Conservation (phyloP, 2,329 filamentous ascomycete species). For the Elsinoe australis region DNA sequence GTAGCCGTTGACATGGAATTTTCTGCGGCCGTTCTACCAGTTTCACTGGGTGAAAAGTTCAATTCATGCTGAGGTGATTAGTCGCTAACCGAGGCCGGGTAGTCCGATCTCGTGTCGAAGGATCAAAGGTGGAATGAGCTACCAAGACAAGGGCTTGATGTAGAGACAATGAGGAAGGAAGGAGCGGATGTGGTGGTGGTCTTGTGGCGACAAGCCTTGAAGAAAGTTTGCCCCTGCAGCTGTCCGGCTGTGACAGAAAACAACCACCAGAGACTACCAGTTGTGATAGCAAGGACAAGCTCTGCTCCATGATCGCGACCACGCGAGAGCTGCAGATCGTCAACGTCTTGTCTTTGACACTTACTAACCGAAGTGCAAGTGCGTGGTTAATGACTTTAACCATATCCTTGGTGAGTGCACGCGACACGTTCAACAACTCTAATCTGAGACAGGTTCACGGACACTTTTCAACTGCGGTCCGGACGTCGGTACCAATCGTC, state of each 20-base stretch:
- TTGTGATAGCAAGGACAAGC: too few species aligned
- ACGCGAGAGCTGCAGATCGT: neutral
- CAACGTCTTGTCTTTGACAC: constrained; percentile 5
- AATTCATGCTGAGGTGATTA: constrained; percentile 1
- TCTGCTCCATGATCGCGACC: neutral
- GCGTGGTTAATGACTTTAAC: constrained; percentile 4
- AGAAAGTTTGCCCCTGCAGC: neutral
- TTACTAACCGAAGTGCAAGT: neutral
- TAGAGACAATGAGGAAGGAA: constrained; percentile 6
- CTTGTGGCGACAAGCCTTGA: too few species aligned
- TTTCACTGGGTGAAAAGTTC: neutral
- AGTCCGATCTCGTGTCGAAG: neutral
- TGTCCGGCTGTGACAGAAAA: too few species aligned
- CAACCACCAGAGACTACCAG: too few species aligned
- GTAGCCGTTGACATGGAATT: constrained; percentile 37
- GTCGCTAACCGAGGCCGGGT: neutral
- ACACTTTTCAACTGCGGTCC: too few species aligned
- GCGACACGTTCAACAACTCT: neutral
- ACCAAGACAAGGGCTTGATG: neutral
- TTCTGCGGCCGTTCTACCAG: neutral
- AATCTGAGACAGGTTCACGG: constrained; percentile 1
- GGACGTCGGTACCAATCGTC: too few species aligned
- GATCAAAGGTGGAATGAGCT: too few species aligned
- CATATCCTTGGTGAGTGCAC: neutral
- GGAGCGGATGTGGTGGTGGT: too few species aligned